Evolutionary conservation across 2,329 filamentous ascomycete species (phyloP), one percentile per base, ranked within the genome.

Genomic region (Epichloe aotearoae): DNA sequence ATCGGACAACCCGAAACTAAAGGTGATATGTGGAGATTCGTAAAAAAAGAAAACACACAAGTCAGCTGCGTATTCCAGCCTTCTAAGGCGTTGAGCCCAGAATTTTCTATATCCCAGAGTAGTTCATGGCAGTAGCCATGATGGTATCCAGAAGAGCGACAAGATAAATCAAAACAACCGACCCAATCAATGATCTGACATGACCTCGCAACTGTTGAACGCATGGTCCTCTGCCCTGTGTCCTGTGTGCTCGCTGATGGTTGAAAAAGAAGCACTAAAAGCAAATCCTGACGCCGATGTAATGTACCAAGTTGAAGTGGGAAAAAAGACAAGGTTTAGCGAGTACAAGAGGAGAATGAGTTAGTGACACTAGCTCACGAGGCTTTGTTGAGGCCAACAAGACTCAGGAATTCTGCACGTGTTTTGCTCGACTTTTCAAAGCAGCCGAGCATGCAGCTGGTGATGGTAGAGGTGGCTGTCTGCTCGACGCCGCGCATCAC

Each of bases 401-500:
- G 75, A 60, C 83, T 95, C 63, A 98, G 71, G 63, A 98, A 98
- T 69, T 98, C 93, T 65, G 95, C 94, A 60, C 93, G 77, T 11
- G 91, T 96, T 76, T 95, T 96, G 54, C 88, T 88, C 60, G 87
- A 88, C 54, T 83, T 84, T 63, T 95, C 84, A 75, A 98, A 95
- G 61, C 89, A 90, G 39, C 93, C 93, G n/a, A 97, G 79, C 70
- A 98, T 94, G 66, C 91, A 97, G 72, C 89, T 96, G 17, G 93
- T 98, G 38, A 94, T 93, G 6, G 93, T 97, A 17, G 80, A 85
- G 47, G 86, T 83, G 40, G 77, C 80, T 0, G 88, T 89, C 75
- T 98, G 96, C 65, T 96, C 81, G 10, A 98, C 91, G n/a, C 93
- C 93, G 45, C 93, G 82, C 90, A 96, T 97, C 15, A 95, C 89